These are phyloP conservation scores for Zygotorulaspora chibaensis DNA, from an alignment of 805 yeast species.

Conservation along the genomic window DNA sequence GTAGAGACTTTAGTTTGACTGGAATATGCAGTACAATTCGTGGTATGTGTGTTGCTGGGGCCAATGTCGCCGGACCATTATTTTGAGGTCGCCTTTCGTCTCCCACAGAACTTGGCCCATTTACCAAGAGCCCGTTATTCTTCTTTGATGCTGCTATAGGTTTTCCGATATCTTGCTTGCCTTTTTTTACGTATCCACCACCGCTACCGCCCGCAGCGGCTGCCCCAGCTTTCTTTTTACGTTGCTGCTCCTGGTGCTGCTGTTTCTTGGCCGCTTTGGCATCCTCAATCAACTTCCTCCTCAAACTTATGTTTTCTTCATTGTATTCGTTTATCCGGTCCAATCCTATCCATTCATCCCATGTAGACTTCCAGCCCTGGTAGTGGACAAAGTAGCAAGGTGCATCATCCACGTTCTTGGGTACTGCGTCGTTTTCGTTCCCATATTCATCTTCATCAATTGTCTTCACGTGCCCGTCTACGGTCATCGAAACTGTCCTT, in stretches of 20 bases:
- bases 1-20: constrained; percentile 56
- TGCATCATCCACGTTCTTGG: constrained; percentile 36
- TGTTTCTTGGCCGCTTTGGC: constrained; percentile 36
- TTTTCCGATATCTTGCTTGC: not conserved
- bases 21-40: constrained; percentile 57
- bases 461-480: constrained; percentile 30
- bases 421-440: constrained; percentile 23
- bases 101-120: not conserved
- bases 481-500: constrained; percentile 35
- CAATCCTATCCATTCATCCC: constrained; percentile 93
- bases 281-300: constrained; percentile 53
- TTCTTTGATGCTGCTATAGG: not conserved
- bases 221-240: constrained; percentile 22
- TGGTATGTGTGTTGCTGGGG: constrained; percentile 9
- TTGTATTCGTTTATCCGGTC: constrained; percentile 65
- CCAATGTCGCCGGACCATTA: not conserved
- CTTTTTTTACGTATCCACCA: constrained; percentile 2
- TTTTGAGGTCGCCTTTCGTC: constrained; percentile 1
- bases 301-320: constrained; percentile 62
- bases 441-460: constrained; percentile 32
- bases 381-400: constrained; percentile 72
- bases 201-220: constrained; percentile 15
- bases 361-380: constrained; percentile 90
- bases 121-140: not conserved
- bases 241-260: constrained; percentile 34